A percentile compares a stretch with the other conserved stretches of the same genome.
These are phyloP conservation scores for Naumovozyma baii DNA, from an alignment of 805 yeast genomes.

Conservation along the genomic window DNA sequence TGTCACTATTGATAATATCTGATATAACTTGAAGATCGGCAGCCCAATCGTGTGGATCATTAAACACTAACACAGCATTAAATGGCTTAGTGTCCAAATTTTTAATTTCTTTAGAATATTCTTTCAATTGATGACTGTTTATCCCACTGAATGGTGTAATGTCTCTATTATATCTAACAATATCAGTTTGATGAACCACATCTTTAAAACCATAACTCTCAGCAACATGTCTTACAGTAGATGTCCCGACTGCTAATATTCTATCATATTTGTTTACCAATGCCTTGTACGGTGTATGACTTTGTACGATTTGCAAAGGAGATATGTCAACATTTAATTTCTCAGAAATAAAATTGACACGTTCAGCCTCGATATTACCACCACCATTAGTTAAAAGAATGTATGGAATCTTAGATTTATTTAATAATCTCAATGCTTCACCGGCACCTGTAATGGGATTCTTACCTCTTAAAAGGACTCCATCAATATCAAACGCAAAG, in stretches of 20 bases:
- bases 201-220: conserved; percentile 65
- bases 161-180: conserved; percentile 45
- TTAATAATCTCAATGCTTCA: conserved; percentile 46
- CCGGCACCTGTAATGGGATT: conserved; percentile 57
- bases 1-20: conserved; percentile 56
- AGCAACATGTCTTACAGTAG: conserved; percentile 63
- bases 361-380: conserved; percentile 56
- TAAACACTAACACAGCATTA: conserved; percentile 74
- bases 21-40: conserved; percentile 70
- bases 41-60: conserved; percentile 84
- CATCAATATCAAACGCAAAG: conserved; percentile 54
- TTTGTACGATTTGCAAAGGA: conserved; percentile 63
- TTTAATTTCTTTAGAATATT: conserved; percentile 25
- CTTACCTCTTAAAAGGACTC: conserved; percentile 72
- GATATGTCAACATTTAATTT: conserved; percentile 37
- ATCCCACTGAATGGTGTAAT: conserved; percentile 76
- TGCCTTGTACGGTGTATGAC: conserved; percentile 77
- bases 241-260: conserved; percentile 76
- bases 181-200: conserved; percentile 65
- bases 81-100: conserved; percentile 34
- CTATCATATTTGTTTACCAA: conserved; percentile 44
- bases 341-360: conserved; percentile 45
- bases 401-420: conserved; percentile 54
- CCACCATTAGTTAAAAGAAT: conserved; percentile 89
- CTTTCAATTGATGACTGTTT: conserved; percentile 40